A percentile compares a stretch with the other conserved stretches of the same genome.
phyloP scores from a whole-genome alignment of 192 early-diverging fungal genomes.

The Backusella luteola region DNA sequence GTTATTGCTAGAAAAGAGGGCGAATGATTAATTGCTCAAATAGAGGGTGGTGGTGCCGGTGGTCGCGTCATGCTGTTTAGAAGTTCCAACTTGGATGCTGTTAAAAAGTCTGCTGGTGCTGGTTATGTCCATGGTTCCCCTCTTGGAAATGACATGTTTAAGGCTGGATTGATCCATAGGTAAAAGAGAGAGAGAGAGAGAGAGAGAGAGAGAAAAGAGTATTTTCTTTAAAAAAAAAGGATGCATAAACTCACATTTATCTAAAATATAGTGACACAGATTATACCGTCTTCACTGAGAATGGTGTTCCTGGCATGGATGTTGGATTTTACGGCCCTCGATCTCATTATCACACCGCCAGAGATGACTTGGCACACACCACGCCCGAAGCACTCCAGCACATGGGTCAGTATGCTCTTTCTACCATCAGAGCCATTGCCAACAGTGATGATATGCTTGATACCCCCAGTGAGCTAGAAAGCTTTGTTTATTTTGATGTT shows the following conservation, averaged over 20 bases:
- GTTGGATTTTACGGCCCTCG: conserved; percentile 62
- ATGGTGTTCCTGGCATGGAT: conserved; percentile 64
- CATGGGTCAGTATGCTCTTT: conserved; percentile 58
- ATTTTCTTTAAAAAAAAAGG: background rate
- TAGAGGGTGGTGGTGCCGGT: conserved; percentile 70
- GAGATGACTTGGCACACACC: conserved; percentile 49
- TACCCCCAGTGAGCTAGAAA: conserved; percentile 18
- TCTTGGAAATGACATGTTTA: conserved; percentile 64
- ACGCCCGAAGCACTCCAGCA: conserved; percentile 54
- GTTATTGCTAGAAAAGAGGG: background rate
- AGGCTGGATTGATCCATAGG: conserved; percentile 52
- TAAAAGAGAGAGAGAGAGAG: conserved; percentile 28
- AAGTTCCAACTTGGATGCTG: conserved; percentile 29
- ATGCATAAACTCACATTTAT: background rate
- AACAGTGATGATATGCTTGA: conserved; percentile 39
- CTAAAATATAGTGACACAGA: conserved; percentile 52
- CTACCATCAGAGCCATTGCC: conserved; percentile 47
- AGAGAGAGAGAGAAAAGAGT: background rate
- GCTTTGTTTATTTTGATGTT: conserved; percentile 46
- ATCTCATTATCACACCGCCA: conserved; percentile 63
- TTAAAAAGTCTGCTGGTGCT: conserved; percentile 36
- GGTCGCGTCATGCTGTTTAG: conserved; percentile 65
- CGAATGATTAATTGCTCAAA: background rate
- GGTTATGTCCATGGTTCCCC: conserved; percentile 52
- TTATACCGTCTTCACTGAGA: conserved; percentile 56